A percentile compares a stretch with the other conserved stretches of the same genome.
Evolutionary conservation across 1,284 basidiomycete genomes (phyloP).

Genomic region (Cutaneotrichosporon dermatis): DNA sequence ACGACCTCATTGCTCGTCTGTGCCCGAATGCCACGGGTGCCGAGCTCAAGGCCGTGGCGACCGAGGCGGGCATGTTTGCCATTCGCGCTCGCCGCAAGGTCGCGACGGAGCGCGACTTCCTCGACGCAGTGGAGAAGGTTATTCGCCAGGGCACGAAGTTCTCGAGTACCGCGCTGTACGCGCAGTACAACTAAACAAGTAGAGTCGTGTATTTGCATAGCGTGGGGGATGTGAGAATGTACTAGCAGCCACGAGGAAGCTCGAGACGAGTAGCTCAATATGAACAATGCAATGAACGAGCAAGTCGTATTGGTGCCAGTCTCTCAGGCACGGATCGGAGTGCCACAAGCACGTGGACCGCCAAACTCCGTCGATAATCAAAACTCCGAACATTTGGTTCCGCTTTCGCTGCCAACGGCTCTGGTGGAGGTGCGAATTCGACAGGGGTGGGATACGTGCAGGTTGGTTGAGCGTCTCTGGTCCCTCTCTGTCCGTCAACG

Average conservation of each 20-base stretch:
- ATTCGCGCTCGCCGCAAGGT: conserved; percentile 96
- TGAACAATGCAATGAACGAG: too few species aligned
- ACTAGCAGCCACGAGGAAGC: too few species aligned
- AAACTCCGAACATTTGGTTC: background rate
- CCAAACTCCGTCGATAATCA: too few species aligned
- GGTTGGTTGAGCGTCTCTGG: background rate
- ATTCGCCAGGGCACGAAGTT: conserved; percentile 97
- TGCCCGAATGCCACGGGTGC: conserved; percentile 99
- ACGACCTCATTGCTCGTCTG: conserved; percentile 91
- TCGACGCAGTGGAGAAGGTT: conserved; percentile 97
- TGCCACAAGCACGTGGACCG: too few species aligned
- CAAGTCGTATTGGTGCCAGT: too few species aligned
- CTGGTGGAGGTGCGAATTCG: background rate
- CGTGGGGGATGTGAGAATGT: background rate
- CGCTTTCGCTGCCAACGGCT: background rate
- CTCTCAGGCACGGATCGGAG: too few species aligned
- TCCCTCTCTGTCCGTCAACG: conserved; percentile 7
- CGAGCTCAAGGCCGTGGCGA: conserved; percentile 92
- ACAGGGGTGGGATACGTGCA: background rate
- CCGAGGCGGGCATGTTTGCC: conserved; percentile 99
- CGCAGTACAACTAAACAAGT: conserved; percentile 47
- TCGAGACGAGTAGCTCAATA: too few species aligned
- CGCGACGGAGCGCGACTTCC: conserved; percentile 93
- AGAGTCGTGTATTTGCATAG: conserved; percentile 8
- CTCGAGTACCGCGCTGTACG: conserved; percentile 64